phyloP scores from a whole-genome alignment of 2,329 filamentous ascomycete genomes.

The Balansia obtecta region DNA sequence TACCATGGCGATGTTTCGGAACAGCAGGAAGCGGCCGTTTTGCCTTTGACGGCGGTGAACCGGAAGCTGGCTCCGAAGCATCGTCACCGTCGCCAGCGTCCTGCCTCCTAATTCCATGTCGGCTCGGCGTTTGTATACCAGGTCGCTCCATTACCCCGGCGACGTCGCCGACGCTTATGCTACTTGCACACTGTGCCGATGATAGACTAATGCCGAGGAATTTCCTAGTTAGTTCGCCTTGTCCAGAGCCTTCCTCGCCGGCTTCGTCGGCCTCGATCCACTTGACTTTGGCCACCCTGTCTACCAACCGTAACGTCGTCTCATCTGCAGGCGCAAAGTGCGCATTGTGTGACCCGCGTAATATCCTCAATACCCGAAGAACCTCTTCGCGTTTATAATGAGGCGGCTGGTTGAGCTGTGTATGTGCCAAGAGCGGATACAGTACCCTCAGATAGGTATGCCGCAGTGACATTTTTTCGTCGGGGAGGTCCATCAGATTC shows the following conservation, averaged over 20 bases:
- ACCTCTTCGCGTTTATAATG: constrained; percentile 90
- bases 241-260: constrained; percentile 20
- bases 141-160: constrained; percentile 73
- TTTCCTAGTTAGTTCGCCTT: constrained; percentile 41
- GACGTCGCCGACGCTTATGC: constrained; percentile 64
- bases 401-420: constrained; percentile 73
- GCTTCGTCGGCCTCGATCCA: constrained; percentile 45
- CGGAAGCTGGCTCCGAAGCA: constrained; percentile 12
- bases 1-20: constrained; percentile 43
- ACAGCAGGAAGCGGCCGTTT: constrained; percentile 42
- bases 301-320: constrained; percentile 65
- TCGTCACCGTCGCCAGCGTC: constrained; percentile 7
- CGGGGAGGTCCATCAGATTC: constrained; percentile 88
- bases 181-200: constrained; percentile 53
- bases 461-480: constrained; percentile 63
- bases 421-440: constrained; percentile 81
- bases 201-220: constrained; percentile 61
- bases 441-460: constrained; percentile 93
- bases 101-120: constrained; percentile 27
- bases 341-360: constrained; percentile 49
- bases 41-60: constrained; percentile 13
- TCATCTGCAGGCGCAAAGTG: constrained; percentile 75
- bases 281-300: constrained; percentile 59
- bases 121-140: constrained; percentile 68
- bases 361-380: constrained; percentile 57